A percentile compares a stretch with the other conserved stretches of the same genome.
Evolutionary conservation across 2,329 filamentous ascomycete species (phyloP).

Genomic region (Ophiostoma tasmaniense): DNA sequence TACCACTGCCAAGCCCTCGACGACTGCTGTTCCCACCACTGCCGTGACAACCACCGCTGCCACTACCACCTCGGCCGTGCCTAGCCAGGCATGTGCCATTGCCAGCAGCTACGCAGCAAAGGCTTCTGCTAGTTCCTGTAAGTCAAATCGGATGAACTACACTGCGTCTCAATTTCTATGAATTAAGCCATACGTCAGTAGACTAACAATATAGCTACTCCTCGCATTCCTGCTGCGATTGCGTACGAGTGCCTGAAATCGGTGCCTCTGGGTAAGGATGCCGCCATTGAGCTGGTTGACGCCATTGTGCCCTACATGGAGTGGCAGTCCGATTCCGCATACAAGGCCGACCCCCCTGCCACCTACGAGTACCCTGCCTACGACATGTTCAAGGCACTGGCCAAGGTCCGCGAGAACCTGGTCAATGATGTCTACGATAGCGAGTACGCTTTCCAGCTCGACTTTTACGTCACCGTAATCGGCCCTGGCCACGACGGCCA

Average conservation of each 20-base stretch:
- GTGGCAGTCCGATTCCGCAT: conserved; percentile 33
- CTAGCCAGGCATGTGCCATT: conserved; percentile 14
- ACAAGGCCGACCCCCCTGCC: conserved; percentile 32
- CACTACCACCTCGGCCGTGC: not conserved
- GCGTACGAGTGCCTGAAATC: conserved; percentile 36
- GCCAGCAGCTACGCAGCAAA: conserved; percentile 21
- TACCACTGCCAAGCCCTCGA: not conserved
- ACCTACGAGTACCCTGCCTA: conserved; percentile 33
- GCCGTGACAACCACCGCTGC: not conserved
- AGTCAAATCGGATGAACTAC: not conserved
- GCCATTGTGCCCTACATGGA: conserved; percentile 34
- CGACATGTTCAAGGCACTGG: conserved; percentile 32
- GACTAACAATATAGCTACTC: conserved; percentile 20
- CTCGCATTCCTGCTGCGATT: conserved; percentile 30
- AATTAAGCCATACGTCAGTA: not conserved
- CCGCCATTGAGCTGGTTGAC: conserved; percentile 32
- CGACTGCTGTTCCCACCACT: not conserved
- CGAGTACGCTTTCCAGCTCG: conserved; percentile 35
- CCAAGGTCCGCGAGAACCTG: conserved; percentile 27
- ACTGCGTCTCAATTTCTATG: not conserved
- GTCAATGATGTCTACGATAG: conserved; percentile 30
- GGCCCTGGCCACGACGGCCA: conserved; percentile 35
- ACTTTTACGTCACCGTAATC: conserved; percentile 33
- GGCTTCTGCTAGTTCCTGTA: conserved; percentile 10
- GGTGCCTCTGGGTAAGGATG: conserved; percentile 33